Base-by-base conservation (phyloP, 352 stramenopile species). In the Blastocystis sp. region DNA sequence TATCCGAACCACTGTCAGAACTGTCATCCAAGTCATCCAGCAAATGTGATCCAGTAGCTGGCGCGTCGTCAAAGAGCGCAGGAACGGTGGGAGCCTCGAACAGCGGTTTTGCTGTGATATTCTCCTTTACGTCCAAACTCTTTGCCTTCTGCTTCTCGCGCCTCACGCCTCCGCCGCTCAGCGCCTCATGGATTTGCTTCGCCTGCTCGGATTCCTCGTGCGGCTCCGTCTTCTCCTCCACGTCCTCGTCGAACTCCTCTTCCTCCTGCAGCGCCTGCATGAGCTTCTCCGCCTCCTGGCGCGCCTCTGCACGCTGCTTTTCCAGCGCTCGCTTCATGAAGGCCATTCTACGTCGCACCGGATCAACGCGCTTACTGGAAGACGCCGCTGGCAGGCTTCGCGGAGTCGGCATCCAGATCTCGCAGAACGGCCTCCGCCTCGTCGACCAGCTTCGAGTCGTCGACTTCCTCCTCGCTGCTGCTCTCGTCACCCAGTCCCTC, bases 241-340 rank as follows among this genome's bases (percentile, higher is more conserved):
- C 92, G 42, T 91, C 88, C 14, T 93, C 92, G 3, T 94, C 93
- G 72, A 93, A 91, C 76, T 96, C 91, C 57, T 94, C 90, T 89
- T 98, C 92, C 38, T 93, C 92, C 84, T 93, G 89, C 24, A 98
- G 92, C 89, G 98, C 95, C 24, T 84, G 72, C 4, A 84, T 65
- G 21, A 84, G 88, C 87, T 92, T 91, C 72, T 96, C 91, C 0
- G 94, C 94, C 87, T 98, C 94, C 44, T 91, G 87, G 11, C 93
- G 92, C 3, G 95, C 93, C 75, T 93, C 91, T 72, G 95, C 90
- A 49, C 93, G 90, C 89, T 98, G 94, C 87, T 94, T 94, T 88
- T 97, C 90, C 42, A 97, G 90, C n/a, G 94, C 95, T 36, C 92
- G 91, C 89, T 98, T 92, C 96, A 98, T 98, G 87, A 98, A 98